A percentile compares a stretch with the other conserved stretches of the same genome.
Evolutionary conservation across 768 basidiomycete species (phyloP).

Genomic region (Suillus sp.): DNA sequence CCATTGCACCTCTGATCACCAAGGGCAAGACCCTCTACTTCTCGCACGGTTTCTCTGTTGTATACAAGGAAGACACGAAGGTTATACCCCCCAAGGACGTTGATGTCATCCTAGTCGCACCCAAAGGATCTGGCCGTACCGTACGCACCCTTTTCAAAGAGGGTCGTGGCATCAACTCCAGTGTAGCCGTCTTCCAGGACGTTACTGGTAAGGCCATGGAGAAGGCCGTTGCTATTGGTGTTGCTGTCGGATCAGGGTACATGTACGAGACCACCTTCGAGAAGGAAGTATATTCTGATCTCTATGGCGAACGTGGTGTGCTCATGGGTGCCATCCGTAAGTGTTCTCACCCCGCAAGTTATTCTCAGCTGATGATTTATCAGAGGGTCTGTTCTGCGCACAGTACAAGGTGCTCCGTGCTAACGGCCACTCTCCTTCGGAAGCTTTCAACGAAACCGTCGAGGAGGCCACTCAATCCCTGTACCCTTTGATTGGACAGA

Average conservation of each 20-base stretch:
- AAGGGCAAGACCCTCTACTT: conserved; percentile 99
- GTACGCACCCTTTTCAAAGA: conserved; percentile 99
- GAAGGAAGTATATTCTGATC: conserved; percentile 99
- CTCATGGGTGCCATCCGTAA: conserved; percentile 96
- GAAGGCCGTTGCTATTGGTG: conserved; percentile 93
- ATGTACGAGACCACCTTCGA: conserved; percentile 98
- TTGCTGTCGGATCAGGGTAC: conserved; percentile 95
- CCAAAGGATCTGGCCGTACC: conserved; percentile 98
- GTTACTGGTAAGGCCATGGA: conserved; percentile 98
- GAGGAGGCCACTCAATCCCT: conserved; percentile 99
- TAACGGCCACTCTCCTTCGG: conserved; percentile 95
- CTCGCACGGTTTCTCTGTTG: conserved; percentile 99
- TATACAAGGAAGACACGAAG: conserved; percentile 96
- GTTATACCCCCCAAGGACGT: conserved; percentile 91
- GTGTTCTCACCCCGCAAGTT: conserved; percentile 28
- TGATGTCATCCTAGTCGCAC: conserved; percentile 98
- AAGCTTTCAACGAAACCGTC: conserved; percentile 99
- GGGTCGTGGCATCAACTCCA: conserved; percentile 97
- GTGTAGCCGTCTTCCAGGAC: conserved; percentile 94
- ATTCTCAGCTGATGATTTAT: conserved; percentile 13
- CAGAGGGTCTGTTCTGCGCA: conserved; percentile 97
- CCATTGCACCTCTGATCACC: conserved; percentile 90
- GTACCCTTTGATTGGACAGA: conserved; percentile 93
- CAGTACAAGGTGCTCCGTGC: conserved; percentile 98
- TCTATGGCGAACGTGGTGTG: conserved; percentile 99